Base-by-base conservation (phyloP, 371 early-diverging fungal species). In the Actinomortierella wolfii region DNA sequence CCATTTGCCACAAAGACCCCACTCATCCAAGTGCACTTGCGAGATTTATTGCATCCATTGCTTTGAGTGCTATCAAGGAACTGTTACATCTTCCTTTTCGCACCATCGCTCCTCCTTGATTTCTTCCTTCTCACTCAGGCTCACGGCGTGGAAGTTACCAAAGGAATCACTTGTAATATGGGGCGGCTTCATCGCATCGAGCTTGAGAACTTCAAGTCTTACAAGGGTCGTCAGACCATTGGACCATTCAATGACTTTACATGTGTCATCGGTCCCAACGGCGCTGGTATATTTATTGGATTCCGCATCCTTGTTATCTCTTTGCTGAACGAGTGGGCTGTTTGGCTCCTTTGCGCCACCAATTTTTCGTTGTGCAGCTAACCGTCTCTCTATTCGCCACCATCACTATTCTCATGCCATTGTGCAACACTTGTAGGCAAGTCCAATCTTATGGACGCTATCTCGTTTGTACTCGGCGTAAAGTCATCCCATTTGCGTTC, bases 381-480 rank as follows among this genome's bases (percentile, higher is more conserved):
- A 8, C 54, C 43, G 44, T 14, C 3, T 13, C 14, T 40, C 17
- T 18, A 7, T 53, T 67, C 57, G 61, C 57, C 62, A 66, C 61
- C 67, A 66, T 60, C 46, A 45, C 43, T 4, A 56, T 48, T 0
- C 25, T 23, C 20, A 7, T 23, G 20, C 11, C 51, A 5, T 34
- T 45, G 2, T 54, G 39, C 41, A 18, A 21, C 29, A 42, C 23
- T 21, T 45, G 17, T 51, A 89, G 96, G 97, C 26, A 99, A 99
- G 79, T 96, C 96, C 17, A 99, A 99, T 75, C 83, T 99, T 39
- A 95, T 99, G 95, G 99, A 99, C 78, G 99, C 99, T 44, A 94
- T 99, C 67, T 89, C 91, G 26, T 99, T 99, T 84, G 99, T 97
- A 0, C 86, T 99, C 24, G 98, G 98, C 56, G 89, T 99, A 51